Percentiles rank a stretch among this genome's conserved stretches.
Conservation (phyloP, 495 filamentous ascomycete genomes). For the Hyaloscypha hepaticicola region DNA sequence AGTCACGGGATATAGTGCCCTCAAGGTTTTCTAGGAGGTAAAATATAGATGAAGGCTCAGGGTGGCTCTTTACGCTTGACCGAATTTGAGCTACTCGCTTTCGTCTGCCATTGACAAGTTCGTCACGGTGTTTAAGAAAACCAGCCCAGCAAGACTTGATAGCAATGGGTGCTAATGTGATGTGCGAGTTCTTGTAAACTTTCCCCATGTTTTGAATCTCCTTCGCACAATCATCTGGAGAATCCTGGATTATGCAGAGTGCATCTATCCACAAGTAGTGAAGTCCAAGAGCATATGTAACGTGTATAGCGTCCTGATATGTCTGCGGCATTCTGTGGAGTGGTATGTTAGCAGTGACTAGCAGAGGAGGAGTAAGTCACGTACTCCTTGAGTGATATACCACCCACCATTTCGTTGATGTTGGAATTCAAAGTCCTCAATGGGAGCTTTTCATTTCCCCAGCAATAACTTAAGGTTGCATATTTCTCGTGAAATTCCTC, state of each 20-base stretch:
- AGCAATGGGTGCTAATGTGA: conserved; percentile 4
- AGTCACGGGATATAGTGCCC: background rate
- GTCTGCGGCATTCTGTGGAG: conserved; percentile 2
- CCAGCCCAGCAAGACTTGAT: background rate
- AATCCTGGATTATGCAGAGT: conserved; percentile 10
- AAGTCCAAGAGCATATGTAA: conserved; percentile 3
- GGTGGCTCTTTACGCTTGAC: conserved; percentile 5
- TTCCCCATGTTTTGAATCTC: background rate
- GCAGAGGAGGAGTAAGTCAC: background rate
- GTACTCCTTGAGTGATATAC: background rate
- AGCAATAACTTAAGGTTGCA: conserved; percentile 6
- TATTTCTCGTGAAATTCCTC: conserved; percentile 5
- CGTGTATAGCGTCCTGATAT: conserved; percentile 1
- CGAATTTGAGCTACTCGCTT: conserved; percentile 4
- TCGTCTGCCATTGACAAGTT: conserved; percentile 6
- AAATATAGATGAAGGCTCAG: background rate
- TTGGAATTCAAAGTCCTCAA: conserved; percentile 1
- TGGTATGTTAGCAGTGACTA: background rate
- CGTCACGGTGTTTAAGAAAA: background rate
- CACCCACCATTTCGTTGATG: conserved; percentile 1
- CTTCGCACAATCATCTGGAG: background rate
- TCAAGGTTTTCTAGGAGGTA: background rate
- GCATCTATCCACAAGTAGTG: conserved; percentile 2
- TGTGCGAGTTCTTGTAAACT: conserved; percentile 2
- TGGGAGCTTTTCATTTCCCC: background rate